These are phyloP conservation scores for Cercospora beticola DNA, from an alignment of 2,329 filamentous ascomycete species.

Conservation along the genomic window DNA sequence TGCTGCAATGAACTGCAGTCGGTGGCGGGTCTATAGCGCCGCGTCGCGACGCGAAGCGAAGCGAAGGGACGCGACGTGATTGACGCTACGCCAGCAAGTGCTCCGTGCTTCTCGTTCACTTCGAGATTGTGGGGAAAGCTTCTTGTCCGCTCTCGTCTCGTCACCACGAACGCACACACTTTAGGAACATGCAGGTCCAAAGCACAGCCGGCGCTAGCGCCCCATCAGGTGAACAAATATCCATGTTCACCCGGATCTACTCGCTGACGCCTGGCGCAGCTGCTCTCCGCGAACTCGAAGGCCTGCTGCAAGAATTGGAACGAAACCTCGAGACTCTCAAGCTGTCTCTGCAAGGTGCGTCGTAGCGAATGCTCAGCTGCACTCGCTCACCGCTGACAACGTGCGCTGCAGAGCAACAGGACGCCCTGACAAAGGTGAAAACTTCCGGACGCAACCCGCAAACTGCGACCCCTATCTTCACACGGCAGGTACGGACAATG, in stretches of 20 bases:
- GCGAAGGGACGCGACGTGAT: neutral
- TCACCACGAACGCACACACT: neutral
- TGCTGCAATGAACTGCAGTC: neutral
- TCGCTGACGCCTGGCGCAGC: neutral
- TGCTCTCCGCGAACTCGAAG: conserved; percentile 32
- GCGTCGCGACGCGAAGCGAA: neutral
- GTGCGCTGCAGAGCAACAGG: conserved; percentile 57
- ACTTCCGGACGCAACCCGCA: conserved; percentile 70
- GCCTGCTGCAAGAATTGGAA: conserved; percentile 33
- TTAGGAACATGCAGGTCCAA: conserved; percentile 13
- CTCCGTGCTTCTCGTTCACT: neutral
- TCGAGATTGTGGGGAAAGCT: neutral
- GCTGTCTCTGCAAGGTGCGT: conserved; percentile 32
- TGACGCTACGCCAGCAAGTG: neutral
- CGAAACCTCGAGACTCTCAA: conserved; percentile 31
- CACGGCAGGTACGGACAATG: conserved; percentile 60
- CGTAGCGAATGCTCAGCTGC: neutral
- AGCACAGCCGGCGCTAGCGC: conserved; percentile 9
- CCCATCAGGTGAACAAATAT: conserved; percentile 12
- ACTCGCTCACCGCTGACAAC: neutral
- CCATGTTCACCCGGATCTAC: neutral
- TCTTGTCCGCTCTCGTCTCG: neutral
- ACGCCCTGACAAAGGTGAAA: conserved; percentile 65
- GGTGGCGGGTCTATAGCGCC: neutral
- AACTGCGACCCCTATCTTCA: conserved; percentile 79